Base-by-base conservation (phyloP, 2,329 filamentous ascomycete genomes). In the Apiospora rasikravindrae region DNA sequence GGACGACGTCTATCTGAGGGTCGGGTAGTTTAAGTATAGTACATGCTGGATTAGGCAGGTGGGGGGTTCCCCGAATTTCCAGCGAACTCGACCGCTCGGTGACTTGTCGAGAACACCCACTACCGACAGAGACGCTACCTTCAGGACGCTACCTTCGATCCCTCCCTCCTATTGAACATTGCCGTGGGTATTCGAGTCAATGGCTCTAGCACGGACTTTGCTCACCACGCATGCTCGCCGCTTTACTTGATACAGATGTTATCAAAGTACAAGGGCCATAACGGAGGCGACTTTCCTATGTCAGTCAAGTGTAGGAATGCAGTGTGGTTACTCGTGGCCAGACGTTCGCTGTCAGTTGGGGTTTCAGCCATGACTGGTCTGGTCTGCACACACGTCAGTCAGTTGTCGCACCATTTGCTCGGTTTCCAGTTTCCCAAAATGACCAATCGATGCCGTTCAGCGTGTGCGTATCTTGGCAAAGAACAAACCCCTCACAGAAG, bases 331-430 rank as follows among this genome's bases (percentile, higher is more conserved):
- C 53, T 61, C 53, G 53, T 61, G 53, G 29, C 53, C 29, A 22
- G 53, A 33, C 53, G 26, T 61, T 33, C 29, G 19, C 37, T 61
- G 53, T 61, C 53, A 33, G 26, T 61, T 61, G 29, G 29, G 53
- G 53, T 61, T 61, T 61, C 53, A 61, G 53, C 53, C 53, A 61
- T 37, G 53, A 37, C 53, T 61, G 53, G 53, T 49, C 45, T n/a
- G 45, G 45, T 61, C 33, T 61, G 53, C 53, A 37, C 33, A 29
- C 53, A 61, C 53, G 53, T 61, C 53, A 61, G 53, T 61, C 53
- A 37, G 53, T 22, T 61, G 53, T 61, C 19, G 29, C 53, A 61
- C 53, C 53, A 37, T 61, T 61, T 61, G 53, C 2, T 61, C 53
- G 29, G 53, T 61, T 37, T 61, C 53, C 53, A 37, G 33, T 22